These are phyloP conservation scores for Nidularia pulvinata DNA, from an alignment of 768 basidiomycete species.

Conservation along the genomic window DNA sequence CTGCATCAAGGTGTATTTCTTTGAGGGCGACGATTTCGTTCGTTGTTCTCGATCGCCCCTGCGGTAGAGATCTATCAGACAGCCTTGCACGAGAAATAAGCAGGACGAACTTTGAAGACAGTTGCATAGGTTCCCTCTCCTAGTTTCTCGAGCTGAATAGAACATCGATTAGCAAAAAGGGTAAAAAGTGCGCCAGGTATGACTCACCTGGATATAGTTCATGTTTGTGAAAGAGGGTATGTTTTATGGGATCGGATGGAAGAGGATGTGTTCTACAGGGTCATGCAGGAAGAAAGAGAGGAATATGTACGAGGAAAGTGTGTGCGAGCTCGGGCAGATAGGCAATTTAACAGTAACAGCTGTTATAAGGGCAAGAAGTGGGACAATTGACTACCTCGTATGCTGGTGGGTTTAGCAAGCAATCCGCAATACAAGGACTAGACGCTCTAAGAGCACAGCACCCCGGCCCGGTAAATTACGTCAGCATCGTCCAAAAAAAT, in stretches of 20 bases:
- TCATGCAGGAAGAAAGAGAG: not conserved
- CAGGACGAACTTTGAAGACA: slow-evolving; percentile 82
- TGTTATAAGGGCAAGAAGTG: not conserved
- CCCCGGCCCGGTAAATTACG: too few relatives aligned
- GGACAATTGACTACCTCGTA: not conserved
- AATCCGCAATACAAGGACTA: too few relatives aligned
- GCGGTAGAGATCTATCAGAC: not conserved
- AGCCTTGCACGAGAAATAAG: not conserved
- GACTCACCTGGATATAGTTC: slow-evolving; percentile 56
- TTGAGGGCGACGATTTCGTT: slow-evolving; percentile 98
- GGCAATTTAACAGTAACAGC: slow-evolving; percentile 2
- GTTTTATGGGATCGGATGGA: not conserved
- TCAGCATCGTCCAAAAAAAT: too few relatives aligned
- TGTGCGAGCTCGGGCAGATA: not conserved
- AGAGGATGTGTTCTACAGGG: not conserved
- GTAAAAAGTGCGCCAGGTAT: not conserved
- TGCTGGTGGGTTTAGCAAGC: too few relatives aligned
- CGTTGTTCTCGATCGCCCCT: slow-evolving; percentile 97
- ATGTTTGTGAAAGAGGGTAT: slow-evolving; percentile 13
- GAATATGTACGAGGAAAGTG: not conserved
- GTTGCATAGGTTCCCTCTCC: slow-evolving; percentile 96
- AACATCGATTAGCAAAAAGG: not conserved
- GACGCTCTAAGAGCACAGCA: too few relatives aligned
- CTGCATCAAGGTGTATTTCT: slow-evolving; percentile 98
- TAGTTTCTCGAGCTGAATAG: slow-evolving; percentile 63